These are phyloP conservation scores for Mycogone perniciosa DNA, from an alignment of 2,329 filamentous ascomycete genomes.

Conservation along the genomic window DNA sequence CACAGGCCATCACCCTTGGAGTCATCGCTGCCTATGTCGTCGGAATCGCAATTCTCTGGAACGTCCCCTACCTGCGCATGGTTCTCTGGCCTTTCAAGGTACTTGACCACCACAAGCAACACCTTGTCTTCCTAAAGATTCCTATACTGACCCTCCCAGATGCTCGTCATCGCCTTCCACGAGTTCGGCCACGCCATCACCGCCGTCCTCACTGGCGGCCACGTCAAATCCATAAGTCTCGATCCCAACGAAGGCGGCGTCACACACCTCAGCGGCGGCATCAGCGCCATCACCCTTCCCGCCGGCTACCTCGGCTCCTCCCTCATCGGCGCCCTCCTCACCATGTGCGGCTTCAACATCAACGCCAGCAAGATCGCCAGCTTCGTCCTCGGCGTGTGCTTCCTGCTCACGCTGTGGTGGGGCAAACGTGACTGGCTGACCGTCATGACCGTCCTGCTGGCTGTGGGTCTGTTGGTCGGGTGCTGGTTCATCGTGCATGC, in stretches of 20 bases:
- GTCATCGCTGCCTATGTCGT: conserved; percentile 67
- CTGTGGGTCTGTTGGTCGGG: conserved; percentile 63
- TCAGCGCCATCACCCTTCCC: conserved; percentile 63
- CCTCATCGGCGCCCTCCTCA: conserved; percentile 69
- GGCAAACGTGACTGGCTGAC: conserved; percentile 73
- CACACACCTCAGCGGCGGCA: conserved; percentile 70
- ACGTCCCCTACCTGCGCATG: conserved; percentile 68
- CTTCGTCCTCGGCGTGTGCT: conserved; percentile 65
- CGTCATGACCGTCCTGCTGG: conserved; percentile 61
- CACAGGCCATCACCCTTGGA: conserved; percentile 64
- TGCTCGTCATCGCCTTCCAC: conserved; percentile 79
- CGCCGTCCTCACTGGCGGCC: conserved; percentile 64
- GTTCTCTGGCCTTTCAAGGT: conserved; percentile 78
- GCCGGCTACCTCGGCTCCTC: conserved; percentile 74
- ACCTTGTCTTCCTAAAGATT: not conserved
- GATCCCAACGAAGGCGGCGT: conserved; percentile 75
- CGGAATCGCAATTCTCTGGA: conserved; percentile 71
- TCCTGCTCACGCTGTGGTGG: conserved; percentile 78
- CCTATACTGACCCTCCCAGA: conserved; percentile 37
- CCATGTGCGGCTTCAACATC: conserved; percentile 76
- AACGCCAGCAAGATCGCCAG: conserved; percentile 75
- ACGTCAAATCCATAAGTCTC: conserved; percentile 66
- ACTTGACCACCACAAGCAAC: conserved; percentile 11
- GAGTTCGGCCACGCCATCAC: conserved; percentile 72
- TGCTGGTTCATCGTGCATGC: conserved; percentile 79